Conservation (phyloP, 2,329 filamentous ascomycete genomes). For the Neoascochyta sp. region DNA sequence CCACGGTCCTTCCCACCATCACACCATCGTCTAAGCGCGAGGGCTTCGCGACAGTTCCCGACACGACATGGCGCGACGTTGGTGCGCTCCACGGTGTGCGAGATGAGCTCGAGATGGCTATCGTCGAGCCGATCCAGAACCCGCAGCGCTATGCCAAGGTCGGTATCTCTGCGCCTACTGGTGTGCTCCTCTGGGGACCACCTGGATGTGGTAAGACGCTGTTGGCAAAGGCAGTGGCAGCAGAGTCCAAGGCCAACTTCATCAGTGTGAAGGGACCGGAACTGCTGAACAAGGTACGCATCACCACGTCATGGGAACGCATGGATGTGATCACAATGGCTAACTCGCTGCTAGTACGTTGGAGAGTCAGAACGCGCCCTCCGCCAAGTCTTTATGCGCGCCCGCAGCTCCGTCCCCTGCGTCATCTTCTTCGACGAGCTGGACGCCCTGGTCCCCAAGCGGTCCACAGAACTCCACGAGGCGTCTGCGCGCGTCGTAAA, state of each 20-base stretch:
- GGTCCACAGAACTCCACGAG: slow-evolving; percentile 73
- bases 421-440: slow-evolving; percentile 98
- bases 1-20: slow-evolving; percentile 68
- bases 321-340: neutral
- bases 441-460: slow-evolving; percentile 82
- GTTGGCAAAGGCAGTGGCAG: slow-evolving; percentile 91
- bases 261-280: slow-evolving; percentile 97
- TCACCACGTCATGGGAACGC: too few relatives aligned
- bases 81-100: slow-evolving; percentile 79
- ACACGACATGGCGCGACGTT: slow-evolving; percentile 89
- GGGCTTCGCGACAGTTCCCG: slow-evolving; percentile 90
- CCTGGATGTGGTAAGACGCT: slow-evolving; percentile 96
- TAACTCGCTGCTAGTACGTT: slow-evolving; percentile 59
- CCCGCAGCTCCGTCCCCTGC: slow-evolving; percentile 80
- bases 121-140: slow-evolving; percentile 82
- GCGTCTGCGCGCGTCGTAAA: slow-evolving; percentile 88
- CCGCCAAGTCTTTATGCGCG: slow-evolving; percentile 84
- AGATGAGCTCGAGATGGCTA: slow-evolving; percentile 75
- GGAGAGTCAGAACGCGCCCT: slow-evolving; percentile 93
- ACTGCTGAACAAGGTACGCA: slow-evolving; percentile 73
- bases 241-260: slow-evolving; percentile 94
- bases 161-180: slow-evolving; percentile 76
- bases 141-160: slow-evolving; percentile 73
- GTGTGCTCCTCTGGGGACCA: slow-evolving; percentile 92
- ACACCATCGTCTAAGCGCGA: slow-evolving; percentile 83